These are phyloP conservation scores for Serendipita vermifera DNA, from an alignment of 768 basidiomycete species.

Conservation along the genomic window DNA sequence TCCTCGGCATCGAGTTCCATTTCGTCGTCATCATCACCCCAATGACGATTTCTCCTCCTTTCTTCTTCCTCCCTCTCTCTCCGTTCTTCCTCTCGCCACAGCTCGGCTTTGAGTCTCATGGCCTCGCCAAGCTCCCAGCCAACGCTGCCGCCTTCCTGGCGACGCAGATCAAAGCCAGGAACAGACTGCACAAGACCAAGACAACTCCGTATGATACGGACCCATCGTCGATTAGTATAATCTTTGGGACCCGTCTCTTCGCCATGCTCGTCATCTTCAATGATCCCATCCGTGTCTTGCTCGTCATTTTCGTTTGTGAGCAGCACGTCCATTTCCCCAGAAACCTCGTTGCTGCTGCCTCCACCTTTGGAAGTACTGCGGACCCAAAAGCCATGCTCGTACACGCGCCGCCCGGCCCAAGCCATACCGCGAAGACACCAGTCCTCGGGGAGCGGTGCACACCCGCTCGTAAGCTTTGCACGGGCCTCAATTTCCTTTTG, in stretches of 20 bases:
- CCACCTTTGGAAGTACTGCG: conserved; percentile 54
- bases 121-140: conserved; percentile 52
- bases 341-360: conserved; percentile 18
- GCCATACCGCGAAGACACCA: conserved; percentile 95
- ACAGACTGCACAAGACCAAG: conserved; percentile 56
- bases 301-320: conserved; percentile 41
- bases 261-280: conserved; percentile 57
- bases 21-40: conserved; percentile 43
- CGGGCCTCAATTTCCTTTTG: conserved; percentile 34
- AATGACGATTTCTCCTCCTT: conserved; percentile 40
- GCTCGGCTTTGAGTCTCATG: conserved; percentile 52
- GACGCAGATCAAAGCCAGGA: conserved; percentile 52
- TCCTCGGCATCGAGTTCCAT: conserved; percentile 38
- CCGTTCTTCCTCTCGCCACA: conserved; percentile 59
- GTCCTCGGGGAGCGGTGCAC: conserved; percentile 73
- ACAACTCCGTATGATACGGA: conserved; percentile 54
- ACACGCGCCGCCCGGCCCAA: conserved; percentile 84
- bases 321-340: conserved; percentile 65
- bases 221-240: conserved; percentile 53
- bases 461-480: conserved; percentile 47
- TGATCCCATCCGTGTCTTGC: conserved; percentile 57
- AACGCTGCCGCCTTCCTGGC: conserved; percentile 37
- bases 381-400: conserved; percentile 84
- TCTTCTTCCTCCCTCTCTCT: conserved; percentile 59
- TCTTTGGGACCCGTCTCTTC: conserved; percentile 31